Evolutionary conservation across 345 rosid genomes (phyloP).

Genomic region (Eutrema heterophyllum): DNA sequence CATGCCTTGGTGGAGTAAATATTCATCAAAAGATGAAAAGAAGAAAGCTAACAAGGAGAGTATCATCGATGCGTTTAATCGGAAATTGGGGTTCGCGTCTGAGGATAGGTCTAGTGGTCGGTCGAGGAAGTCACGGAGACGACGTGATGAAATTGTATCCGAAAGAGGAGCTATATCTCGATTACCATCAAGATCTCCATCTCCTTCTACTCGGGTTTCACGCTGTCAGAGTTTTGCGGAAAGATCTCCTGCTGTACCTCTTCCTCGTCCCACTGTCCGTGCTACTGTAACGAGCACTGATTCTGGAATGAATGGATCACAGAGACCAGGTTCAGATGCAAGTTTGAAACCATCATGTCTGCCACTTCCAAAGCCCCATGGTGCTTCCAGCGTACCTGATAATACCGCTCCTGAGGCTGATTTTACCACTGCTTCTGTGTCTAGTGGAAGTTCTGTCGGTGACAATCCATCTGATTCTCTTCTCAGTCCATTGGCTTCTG

Average conservation of each 20-base stretch:
- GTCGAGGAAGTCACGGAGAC: conserved; percentile 47
- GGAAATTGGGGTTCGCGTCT: conserved; percentile 52
- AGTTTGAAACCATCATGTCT: conserved; percentile 41
- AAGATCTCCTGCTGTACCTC: conserved; percentile 73
- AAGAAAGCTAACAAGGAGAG: conserved; percentile 75
- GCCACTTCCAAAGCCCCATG: conserved; percentile 64
- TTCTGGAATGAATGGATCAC: conserved; percentile 44
- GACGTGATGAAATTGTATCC: conserved; percentile 44
- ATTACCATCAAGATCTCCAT: conserved; percentile 65
- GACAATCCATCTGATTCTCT: conserved; percentile 58
- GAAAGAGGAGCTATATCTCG: conserved; percentile 65
- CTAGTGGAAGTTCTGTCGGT: conserved; percentile 63
- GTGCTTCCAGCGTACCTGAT: conserved; percentile 43
- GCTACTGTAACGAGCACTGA: conserved; percentile 38
- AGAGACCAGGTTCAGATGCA: conserved; percentile 47
- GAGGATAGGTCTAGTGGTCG: conserved; percentile 47
- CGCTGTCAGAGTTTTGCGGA: conserved; percentile 85
- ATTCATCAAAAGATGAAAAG: conserved; percentile 68
- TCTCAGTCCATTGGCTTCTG: conserved; percentile 67
- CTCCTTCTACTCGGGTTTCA: conserved; percentile 63
- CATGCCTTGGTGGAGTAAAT: conserved; percentile 68
- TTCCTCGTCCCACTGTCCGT: conserved; percentile 63
- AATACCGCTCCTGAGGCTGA: conserved; percentile 49
- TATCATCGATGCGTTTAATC: conserved; percentile 55
- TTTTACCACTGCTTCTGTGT: conserved; percentile 58